Evolutionary conservation across 352 stramenopile genomes (phyloP).

Genomic region (Globisporangium emineosum): DNA sequence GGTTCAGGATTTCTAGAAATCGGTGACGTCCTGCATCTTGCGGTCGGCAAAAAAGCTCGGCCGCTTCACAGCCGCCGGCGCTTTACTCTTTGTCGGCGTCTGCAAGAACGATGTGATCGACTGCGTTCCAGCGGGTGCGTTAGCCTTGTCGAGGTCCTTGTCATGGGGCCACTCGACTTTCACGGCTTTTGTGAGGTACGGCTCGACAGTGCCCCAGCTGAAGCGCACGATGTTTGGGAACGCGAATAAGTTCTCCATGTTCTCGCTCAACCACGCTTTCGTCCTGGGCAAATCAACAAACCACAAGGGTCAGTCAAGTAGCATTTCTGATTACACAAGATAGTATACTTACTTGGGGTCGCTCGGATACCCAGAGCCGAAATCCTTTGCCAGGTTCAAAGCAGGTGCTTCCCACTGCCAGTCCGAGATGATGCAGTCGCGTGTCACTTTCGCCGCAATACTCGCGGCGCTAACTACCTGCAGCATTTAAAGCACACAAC

Average conservation of each 20-base stretch:
- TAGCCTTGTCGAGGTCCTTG: slow-evolving; percentile 62
- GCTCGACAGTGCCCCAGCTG: slow-evolving; percentile 87
- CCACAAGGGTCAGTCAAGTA: background rate
- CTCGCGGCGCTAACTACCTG: slow-evolving; percentile 89
- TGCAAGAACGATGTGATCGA: slow-evolving; percentile 81
- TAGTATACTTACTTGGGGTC: slow-evolving; percentile 88
- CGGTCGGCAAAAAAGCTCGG: slow-evolving; percentile 53
- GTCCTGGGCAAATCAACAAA: slow-evolving; percentile 31
- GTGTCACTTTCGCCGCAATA: slow-evolving; percentile 93
- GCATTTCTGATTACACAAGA: too few species aligned
- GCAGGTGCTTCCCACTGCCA: slow-evolving; percentile 88
- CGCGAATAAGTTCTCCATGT: slow-evolving; percentile 88
- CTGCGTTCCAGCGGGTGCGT: slow-evolving; percentile 58
- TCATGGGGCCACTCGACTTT: slow-evolving; percentile 71
- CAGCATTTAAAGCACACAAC: background rate
- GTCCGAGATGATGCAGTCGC: slow-evolving; percentile 84
- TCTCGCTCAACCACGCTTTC: slow-evolving; percentile 82
- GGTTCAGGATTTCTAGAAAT: slow-evolving; percentile 37
- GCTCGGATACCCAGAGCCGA: slow-evolving; percentile 89
- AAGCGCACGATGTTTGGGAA: slow-evolving; percentile 93
- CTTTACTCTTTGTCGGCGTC: slow-evolving; percentile 23
- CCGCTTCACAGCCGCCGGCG: slow-evolving; percentile 19
- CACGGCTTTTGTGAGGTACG: slow-evolving; percentile 44
- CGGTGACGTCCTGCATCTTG: slow-evolving; percentile 59
- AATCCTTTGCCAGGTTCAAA: slow-evolving; percentile 66